Conservation (phyloP, 139 green algal species). For the Chlorella sorokiniana region DNA sequence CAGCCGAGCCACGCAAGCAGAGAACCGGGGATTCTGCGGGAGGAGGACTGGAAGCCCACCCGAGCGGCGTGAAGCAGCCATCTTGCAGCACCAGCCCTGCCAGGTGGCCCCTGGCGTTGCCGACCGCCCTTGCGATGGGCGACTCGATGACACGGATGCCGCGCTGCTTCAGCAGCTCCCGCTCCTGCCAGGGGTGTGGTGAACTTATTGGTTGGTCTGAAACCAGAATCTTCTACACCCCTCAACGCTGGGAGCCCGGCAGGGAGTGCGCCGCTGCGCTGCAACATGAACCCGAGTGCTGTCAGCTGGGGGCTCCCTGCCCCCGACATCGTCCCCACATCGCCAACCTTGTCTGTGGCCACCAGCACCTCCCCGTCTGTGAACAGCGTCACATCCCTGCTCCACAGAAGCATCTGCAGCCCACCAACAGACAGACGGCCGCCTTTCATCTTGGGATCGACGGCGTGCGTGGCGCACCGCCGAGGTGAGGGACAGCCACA, state of each 20-base stretch:
- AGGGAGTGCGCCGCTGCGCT: no score
- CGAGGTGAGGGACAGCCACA: background rate
- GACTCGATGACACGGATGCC: constrained; percentile 19
- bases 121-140: background rate
- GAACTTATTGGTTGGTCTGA: background rate
- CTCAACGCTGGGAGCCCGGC: no score
- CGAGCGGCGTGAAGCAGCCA: constrained; percentile 2
- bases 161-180: constrained; percentile 11
- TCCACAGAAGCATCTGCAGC: constrained; percentile 28
- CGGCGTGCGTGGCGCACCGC: background rate
- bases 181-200: constrained; percentile 2
- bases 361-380: constrained; percentile 29
- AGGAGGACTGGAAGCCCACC: background rate
- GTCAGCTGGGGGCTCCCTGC: no score
- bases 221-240: background rate
- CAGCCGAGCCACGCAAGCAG: no score
- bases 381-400: constrained; percentile 22
- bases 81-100: constrained; percentile 14
- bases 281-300: no score
- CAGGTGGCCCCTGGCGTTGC: constrained; percentile 6
- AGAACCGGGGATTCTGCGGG: no score
- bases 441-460: no score
- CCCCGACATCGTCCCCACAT: no score
- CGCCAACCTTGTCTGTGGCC: constrained; percentile 21
- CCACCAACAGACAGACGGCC: no score